Base-by-base conservation (phyloP, 805 yeast species). In the Lipomyces sp. region DNA sequence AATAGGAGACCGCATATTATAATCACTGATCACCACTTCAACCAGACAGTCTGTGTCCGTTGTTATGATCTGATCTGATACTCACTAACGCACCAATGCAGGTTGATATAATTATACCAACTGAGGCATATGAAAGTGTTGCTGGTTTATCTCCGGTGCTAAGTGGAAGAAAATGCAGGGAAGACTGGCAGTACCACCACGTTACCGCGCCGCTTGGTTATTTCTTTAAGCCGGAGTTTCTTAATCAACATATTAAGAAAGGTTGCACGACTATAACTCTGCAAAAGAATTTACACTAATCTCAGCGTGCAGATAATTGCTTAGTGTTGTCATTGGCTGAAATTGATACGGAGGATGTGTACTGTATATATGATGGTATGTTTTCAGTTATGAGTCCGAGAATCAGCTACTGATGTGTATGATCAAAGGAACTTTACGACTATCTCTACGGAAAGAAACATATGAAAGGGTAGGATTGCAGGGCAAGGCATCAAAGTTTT, bases 291-390 rank as follows among this genome's bases (percentile, higher is more conserved):
- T 35, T 1, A n/a, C 48, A 24, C 18, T 32, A 13, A n/a, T 24
- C 18, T 15, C 6, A 15, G 24, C 6, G 39, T 24, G 15, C 30
- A 65, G 71, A 66, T n/a, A 65, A 68, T 58, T 68, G 71, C 33
- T 51, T 68, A 48, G 67, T 68, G 10, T 42, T 68, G 32, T 68
- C 71, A 2, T 29, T 62, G 13, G 48, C 60, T 2, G 62, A 37
- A 5, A 66, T 68, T 39, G 71, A 68, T 50, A 35, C 69, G 4
- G 70, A 62, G 11, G 66, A 65, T 34, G 69, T 66, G 10, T 68
- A 54, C 54, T 66, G 70, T 53, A 68, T 68, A 32, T 68, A 60
- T 33, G 58, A 68, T 30, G 71, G 71, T 64, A 33, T 6, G 60
- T n/a, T 39, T 37, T 18, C 30, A 15, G 35, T 13, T 33, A 30